Percentiles rank a stretch among this genome's conserved stretches.
Conservation (phyloP, 1,139 yeast species). For the Saccharomyces pastorianus region DNA sequence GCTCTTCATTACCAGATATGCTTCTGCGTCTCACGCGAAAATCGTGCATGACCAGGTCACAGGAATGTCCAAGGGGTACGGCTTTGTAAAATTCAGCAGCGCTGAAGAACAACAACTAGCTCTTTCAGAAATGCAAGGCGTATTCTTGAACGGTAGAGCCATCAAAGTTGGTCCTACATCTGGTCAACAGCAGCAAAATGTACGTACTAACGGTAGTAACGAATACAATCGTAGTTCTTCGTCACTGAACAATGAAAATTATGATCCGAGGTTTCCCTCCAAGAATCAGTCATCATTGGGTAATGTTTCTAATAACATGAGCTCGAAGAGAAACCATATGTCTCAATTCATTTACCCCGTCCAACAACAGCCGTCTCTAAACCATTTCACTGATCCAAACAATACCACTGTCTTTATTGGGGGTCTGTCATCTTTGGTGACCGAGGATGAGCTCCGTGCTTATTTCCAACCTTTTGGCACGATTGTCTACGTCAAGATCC, state of each 20-base stretch:
- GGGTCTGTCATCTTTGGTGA: conserved; percentile 51
- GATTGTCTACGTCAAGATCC: conserved; percentile 58
- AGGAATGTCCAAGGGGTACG: conserved; percentile 68
- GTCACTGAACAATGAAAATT: conserved; percentile 1
- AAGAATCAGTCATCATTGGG: background rate
- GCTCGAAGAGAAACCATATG: background rate
- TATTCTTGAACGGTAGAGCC: conserved; percentile 66
- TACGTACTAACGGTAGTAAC: background rate
- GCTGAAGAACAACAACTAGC: conserved; percentile 60
- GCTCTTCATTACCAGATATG: conserved; percentile 54
- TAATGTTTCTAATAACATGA: background rate
- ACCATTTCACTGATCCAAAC: conserved; percentile 52
- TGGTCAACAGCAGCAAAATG: background rate
- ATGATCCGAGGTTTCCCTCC: background rate
- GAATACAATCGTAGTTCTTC: background rate
- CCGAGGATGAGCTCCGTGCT: conserved; percentile 51
- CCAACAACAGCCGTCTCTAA: conserved; percentile 34
- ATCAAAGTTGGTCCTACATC: conserved; percentile 69
- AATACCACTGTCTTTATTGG: conserved; percentile 73
- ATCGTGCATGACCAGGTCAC: conserved; percentile 68
- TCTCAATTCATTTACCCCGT: conserved; percentile 24
- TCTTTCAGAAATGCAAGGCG: conserved; percentile 64
- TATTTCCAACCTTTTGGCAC: conserved; percentile 60
- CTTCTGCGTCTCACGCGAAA: conserved; percentile 57
- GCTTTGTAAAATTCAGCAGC: conserved; percentile 61